Base-by-base conservation (phyloP, 306 rosid genomes). In the Arachis stenosperma region DNA sequence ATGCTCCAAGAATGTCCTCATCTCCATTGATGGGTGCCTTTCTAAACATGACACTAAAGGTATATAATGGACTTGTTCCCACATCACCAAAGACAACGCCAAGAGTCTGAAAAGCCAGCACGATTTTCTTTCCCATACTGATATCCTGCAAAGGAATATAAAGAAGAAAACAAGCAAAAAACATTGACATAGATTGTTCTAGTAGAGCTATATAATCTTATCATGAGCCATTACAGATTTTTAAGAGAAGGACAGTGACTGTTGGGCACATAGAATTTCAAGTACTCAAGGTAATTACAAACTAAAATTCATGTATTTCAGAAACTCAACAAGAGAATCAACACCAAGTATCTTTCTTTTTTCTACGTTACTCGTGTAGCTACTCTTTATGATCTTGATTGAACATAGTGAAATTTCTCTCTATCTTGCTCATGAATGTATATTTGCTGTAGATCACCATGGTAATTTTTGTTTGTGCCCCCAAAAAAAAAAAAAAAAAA, bases 61-160 rank as follows among this genome's bases (percentile, higher is more conserved):
- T 92, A 82, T 95, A 95, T 67, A 95, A 80, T 15, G 99, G 99
- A 81, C 99, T 91, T 6, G 99, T 95, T 75, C 98, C 99, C 83
- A 95, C 99, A 83, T 95, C 99, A 78, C 99, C 99, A 81, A 95
- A 95, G 76, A 95, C 98, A 73, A 95, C 93, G 77, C 99, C 99
- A 74, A 91, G 98, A 55, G 98, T 95, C 82, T 95, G 98, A 80
- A 90, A 90, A 79, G 89, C 91, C 75, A 95, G 85, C 62, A 73
- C 54, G 68, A 95, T 81, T 78, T 69, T 90, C 88, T 80, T 91
- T 62, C 93, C 97, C 81, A 86, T 2, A 72, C 86, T 82, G 82
- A 86, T 74, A 75, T 95, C 99, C 97, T 94, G 96, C 79, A 83
- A 80, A 37, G 52, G 61, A 65, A 71, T 54, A 67, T 73, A 70